Evolutionary conservation across 108 stramenopile species (phyloP).

Genomic region (Stephanodiscus minutulus): DNA sequence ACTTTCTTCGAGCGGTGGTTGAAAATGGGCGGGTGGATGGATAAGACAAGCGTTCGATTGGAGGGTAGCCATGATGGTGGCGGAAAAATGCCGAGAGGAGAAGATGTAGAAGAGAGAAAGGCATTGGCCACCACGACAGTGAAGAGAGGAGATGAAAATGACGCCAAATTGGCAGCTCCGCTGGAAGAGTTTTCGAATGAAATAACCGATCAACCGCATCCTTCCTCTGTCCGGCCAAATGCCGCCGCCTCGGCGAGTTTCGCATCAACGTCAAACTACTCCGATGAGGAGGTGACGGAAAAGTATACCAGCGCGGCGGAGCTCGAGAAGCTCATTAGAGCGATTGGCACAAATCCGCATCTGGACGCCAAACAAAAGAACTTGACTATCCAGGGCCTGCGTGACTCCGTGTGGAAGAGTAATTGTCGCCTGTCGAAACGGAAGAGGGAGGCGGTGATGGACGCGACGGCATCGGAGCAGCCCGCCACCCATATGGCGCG

Average conservation of each 20-base stretch:
- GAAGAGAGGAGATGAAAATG: background rate
- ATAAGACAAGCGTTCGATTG: slow-evolving; percentile 3
- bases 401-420: slow-evolving; percentile 83
- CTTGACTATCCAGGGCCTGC: slow-evolving; percentile 83
- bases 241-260: slow-evolving; percentile 1
- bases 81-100: slow-evolving; percentile 24
- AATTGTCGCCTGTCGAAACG: slow-evolving; percentile 61
- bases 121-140: background rate
- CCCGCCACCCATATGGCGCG: slow-evolving; percentile 2
- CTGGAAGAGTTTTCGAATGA: slow-evolving; percentile 6
- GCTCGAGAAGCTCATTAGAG: slow-evolving; percentile 84
- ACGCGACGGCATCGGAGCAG: slow-evolving; percentile 8
- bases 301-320: slow-evolving; percentile 72
- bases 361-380: slow-evolving; percentile 72
- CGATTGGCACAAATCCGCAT: slow-evolving; percentile 76
- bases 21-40: slow-evolving; percentile 79
- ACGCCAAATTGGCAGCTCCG: background rate
- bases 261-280: slow-evolving; percentile 7
- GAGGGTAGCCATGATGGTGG: slow-evolving; percentile 22
- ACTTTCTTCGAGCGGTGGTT: slow-evolving; percentile 93
- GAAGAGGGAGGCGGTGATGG: slow-evolving; percentile 47
- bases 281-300: slow-evolving; percentile 18
- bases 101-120: background rate
- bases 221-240: background rate
- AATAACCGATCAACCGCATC: slow-evolving; percentile 8